Evolutionary conservation across 2,329 filamentous ascomycete genomes (phyloP).

Genomic region (Colletotrichum sp.): DNA sequence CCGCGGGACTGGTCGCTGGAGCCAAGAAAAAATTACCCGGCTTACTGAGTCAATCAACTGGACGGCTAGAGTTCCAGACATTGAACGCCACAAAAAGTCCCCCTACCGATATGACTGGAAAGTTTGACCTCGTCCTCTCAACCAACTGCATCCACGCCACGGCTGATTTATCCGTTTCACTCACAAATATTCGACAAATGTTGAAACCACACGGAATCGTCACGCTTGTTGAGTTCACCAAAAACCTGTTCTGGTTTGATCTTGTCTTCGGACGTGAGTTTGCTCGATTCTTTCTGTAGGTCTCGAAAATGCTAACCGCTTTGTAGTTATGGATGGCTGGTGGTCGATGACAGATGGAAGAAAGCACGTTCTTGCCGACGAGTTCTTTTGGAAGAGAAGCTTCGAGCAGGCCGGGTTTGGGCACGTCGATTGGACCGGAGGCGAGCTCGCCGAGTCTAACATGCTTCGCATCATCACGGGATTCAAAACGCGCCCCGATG

Average conservation of each 20-base stretch:
- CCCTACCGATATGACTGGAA: conserved; percentile 3
- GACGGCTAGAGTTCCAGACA: conserved; percentile 28
- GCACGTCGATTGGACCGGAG: neutral
- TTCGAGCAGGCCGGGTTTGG: neutral
- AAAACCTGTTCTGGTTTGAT: conserved; percentile 31
- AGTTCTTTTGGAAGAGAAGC: neutral
- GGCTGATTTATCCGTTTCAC: neutral
- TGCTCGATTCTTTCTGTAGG: too few species aligned
- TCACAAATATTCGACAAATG: conserved; percentile 22
- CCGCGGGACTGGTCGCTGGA: conserved; percentile 31
- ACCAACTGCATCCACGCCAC: conserved; percentile 39
- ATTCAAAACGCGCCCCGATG: neutral
- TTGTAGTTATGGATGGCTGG: neutral
- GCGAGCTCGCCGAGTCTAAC: neutral
- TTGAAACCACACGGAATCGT: conserved; percentile 32
- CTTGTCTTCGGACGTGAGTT: conserved; percentile 30
- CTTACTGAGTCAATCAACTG: conserved; percentile 16
- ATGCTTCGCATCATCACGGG: neutral
- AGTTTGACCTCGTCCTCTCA: conserved; percentile 35
- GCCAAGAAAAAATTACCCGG: conserved; percentile 28
- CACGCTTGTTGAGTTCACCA: conserved; percentile 32
- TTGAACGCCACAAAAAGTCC: conserved; percentile 34
- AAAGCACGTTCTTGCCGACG: neutral
- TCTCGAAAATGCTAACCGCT: neutral
- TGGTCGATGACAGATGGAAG: neutral